These are phyloP conservation scores for Glonium stellatum DNA, from an alignment of 495 filamentous ascomycete species.

Conservation along the genomic window DNA sequence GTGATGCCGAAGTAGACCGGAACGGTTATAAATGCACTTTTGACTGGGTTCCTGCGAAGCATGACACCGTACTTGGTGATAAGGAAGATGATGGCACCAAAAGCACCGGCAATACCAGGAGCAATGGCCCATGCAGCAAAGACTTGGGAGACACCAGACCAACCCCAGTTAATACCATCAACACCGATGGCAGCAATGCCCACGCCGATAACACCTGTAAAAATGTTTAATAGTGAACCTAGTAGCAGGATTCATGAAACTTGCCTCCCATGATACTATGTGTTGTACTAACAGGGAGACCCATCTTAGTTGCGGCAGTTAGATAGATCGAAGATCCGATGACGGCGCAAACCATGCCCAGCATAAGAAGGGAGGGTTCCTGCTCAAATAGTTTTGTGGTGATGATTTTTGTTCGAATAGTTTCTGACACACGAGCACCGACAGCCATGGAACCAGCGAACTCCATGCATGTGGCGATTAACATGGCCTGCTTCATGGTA, in stretches of 20 bases:
- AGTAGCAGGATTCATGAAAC: background rate
- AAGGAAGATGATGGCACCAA: conserved; percentile 53
- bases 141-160: conserved; percentile 30
- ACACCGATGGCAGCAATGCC: conserved; percentile 42
- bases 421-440: conserved; percentile 53
- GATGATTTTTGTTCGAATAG: conserved; percentile 56
- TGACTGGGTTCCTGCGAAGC: conserved; percentile 49
- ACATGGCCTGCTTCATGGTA: conserved; percentile 29
- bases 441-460: conserved; percentile 51
- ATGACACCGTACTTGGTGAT: conserved; percentile 55
- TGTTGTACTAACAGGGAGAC: conserved; percentile 12
- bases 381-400: conserved; percentile 42
- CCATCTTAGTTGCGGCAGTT: conserved; percentile 8
- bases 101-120: conserved; percentile 50
- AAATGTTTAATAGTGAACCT: background rate
- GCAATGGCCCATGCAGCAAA: conserved; percentile 57
- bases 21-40: conserved; percentile 50
- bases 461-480: conserved; percentile 28
- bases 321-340: conserved; percentile 12
- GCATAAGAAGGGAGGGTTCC: conserved; percentile 53
- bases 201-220: conserved; percentile 36
- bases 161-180: conserved; percentile 50
- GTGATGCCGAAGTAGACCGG: conserved; percentile 45
- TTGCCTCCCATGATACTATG: conserved; percentile 16
- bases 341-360: conserved; percentile 34